Evolutionary conservation across 495 filamentous ascomycete species (phyloP).

Genomic region (Hypoxylon fuscum): DNA sequence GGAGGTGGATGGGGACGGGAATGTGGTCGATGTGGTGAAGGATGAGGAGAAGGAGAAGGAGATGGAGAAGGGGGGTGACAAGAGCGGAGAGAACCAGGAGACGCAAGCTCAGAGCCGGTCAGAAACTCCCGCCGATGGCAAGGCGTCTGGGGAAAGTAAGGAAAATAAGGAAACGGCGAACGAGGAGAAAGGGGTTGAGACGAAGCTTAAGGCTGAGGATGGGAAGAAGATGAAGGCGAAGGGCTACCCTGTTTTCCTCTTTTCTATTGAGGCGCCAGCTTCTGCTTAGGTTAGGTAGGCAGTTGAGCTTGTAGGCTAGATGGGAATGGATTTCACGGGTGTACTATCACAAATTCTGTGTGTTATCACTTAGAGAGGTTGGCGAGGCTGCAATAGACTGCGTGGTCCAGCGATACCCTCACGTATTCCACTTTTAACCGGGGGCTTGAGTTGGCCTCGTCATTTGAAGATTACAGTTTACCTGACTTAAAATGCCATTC

Average conservation of each 20-base stretch:
- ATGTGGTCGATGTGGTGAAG: conserved; percentile 34
- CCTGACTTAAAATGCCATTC: too few species aligned
- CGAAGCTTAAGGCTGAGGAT: not conserved
- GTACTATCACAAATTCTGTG: too few species aligned
- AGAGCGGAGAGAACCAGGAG: not conserved
- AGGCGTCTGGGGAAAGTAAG: not conserved
- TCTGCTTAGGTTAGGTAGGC: too few species aligned
- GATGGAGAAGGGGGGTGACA: not conserved
- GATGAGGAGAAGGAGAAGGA: conserved; percentile 18
- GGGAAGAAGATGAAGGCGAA: conserved; percentile 5
- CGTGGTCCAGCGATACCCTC: too few species aligned
- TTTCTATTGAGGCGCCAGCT: conserved; percentile 41
- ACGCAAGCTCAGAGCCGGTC: not conserved
- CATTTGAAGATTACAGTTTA: too few species aligned
- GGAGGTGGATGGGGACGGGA: conserved; percentile 45
- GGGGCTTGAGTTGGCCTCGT: too few species aligned
- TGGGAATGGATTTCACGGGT: too few species aligned
- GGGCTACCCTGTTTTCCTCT: conserved; percentile 39
- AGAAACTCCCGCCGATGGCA: not conserved
- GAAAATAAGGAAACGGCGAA: not conserved
- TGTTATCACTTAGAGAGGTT: too few species aligned
- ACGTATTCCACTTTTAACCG: too few species aligned
- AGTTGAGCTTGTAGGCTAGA: too few species aligned
- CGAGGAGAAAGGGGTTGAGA: not conserved
- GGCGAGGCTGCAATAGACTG: too few species aligned